These are phyloP conservation scores for Neurospora cerealis DNA, from an alignment of 495 filamentous ascomycete species.

Conservation along the genomic window DNA sequence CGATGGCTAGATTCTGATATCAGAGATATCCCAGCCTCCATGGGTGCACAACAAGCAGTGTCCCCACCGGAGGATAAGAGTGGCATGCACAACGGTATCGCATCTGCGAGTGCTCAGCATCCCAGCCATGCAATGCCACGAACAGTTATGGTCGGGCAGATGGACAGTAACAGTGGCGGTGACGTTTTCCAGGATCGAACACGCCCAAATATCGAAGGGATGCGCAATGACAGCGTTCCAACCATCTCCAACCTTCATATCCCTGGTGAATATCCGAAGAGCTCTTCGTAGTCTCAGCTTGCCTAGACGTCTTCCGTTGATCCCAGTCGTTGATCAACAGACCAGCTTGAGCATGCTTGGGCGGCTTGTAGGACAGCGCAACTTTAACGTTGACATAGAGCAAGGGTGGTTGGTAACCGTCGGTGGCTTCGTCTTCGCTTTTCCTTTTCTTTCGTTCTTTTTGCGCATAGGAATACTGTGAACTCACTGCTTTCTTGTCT, in stretches of 20 bases:
- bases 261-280: slow-evolving; percentile 47
- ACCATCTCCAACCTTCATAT: slow-evolving; percentile 39
- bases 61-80: not conserved
- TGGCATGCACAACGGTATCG: not conserved
- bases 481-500: not conserved
- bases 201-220: slow-evolving; percentile 7
- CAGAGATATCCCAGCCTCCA: not conserved
- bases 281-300: slow-evolving; percentile 4
- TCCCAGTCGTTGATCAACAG: not conserved
- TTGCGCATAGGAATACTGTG: not conserved
- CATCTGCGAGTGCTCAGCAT: not conserved
- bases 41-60: not conserved
- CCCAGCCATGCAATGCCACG: not conserved
- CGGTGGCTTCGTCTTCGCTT: not conserved
- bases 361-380: not conserved
- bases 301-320: not conserved
- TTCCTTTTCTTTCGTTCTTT: not conserved
- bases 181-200: not conserved
- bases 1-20: not conserved
- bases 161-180: not conserved
- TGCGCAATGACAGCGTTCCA: slow-evolving; percentile 16
- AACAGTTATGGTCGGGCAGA: not conserved
- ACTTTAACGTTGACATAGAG: not conserved
- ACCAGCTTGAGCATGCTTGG: not conserved
- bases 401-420: not conserved